Percentiles rank a stretch among this genome's conserved stretches.
Evolutionary conservation across 163 green algal genomes (phyloP).

Genomic region (Scenedesmus sp.): DNA sequence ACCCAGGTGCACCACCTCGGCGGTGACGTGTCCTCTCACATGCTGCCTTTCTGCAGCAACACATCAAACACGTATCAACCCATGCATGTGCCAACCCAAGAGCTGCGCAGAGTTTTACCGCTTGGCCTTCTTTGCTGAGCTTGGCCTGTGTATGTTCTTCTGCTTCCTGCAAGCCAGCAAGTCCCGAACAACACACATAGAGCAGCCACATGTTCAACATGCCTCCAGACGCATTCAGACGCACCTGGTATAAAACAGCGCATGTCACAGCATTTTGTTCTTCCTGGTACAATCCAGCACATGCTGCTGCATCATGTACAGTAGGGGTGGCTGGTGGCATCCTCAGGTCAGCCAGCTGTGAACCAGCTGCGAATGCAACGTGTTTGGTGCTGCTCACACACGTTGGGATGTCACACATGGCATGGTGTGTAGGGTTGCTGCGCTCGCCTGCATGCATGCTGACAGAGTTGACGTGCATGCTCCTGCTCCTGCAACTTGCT

Average conservation of each 20-base stretch:
- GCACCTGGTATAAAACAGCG: too few relatives aligned
- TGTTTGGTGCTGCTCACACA: not conserved
- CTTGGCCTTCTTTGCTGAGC: constrained; percentile 30
- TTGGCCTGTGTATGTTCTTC: not conserved
- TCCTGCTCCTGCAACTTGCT: not conserved
- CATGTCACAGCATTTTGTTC: too few relatives aligned
- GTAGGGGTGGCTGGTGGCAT: too few relatives aligned
- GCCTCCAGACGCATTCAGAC: too few relatives aligned
- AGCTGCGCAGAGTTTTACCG: not conserved
- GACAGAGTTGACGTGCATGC: not conserved
- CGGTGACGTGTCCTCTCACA: too few relatives aligned
- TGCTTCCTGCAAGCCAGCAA: not conserved
- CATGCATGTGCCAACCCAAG: not conserved
- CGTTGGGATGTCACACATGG: not conserved
- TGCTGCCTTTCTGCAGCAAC: not conserved
- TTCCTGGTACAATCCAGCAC: too few relatives aligned
- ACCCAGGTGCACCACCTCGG: too few relatives aligned
- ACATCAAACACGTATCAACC: not conserved
- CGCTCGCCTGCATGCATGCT: too few relatives aligned
- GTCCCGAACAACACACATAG: not conserved
- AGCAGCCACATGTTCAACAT: not conserved
- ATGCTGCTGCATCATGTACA: too few relatives aligned
- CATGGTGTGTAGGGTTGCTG: too few relatives aligned
- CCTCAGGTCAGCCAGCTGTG: not conserved
- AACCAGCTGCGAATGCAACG: too few relatives aligned